phyloP scores from a whole-genome alignment of 176 grass and related monocot species.

The Musa schizocarpa region DNA sequence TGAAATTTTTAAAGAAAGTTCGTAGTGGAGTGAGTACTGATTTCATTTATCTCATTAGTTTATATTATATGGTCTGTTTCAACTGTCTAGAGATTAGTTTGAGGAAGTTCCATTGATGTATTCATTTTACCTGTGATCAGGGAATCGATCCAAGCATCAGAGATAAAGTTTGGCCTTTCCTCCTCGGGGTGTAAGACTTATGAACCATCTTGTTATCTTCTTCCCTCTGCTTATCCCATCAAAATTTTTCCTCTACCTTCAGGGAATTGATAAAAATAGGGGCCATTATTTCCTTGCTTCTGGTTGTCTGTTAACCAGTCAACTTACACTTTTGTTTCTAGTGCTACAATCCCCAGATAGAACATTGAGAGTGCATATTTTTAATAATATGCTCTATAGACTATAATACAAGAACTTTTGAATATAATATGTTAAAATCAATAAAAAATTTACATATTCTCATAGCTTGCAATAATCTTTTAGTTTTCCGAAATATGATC shows the following conservation, averaged over 20 bases:
- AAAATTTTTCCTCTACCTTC: constrained; percentile 19
- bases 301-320: too few relatives aligned
- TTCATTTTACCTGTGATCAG: constrained; percentile 40
- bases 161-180: constrained; percentile 95
- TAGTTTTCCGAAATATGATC: too few relatives aligned
- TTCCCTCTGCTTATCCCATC: too few relatives aligned
- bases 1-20: constrained; percentile 93
- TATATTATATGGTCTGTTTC: neutral
- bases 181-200: constrained; percentile 81
- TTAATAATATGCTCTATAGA: too few relatives aligned
- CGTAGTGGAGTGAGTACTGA: constrained; percentile 71
- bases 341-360: too few relatives aligned
- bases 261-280: neutral
- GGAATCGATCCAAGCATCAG: constrained; percentile 75
- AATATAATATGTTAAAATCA: too few relatives aligned
- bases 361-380: too few relatives aligned
- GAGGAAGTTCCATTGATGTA: constrained; percentile 20
- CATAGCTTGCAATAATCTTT: too few relatives aligned
- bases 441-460: too few relatives aligned
- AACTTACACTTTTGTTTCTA: too few relatives aligned
- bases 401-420: too few relatives aligned
- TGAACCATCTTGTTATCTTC: constrained; percentile 12
- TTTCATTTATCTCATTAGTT: constrained; percentile 2
- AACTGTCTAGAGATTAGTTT: constrained; percentile 1
- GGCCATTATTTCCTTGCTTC: too few relatives aligned